Evolutionary conservation across 2,329 filamentous ascomycete genomes (phyloP).

Genomic region (Pyricularia sp.): DNA sequence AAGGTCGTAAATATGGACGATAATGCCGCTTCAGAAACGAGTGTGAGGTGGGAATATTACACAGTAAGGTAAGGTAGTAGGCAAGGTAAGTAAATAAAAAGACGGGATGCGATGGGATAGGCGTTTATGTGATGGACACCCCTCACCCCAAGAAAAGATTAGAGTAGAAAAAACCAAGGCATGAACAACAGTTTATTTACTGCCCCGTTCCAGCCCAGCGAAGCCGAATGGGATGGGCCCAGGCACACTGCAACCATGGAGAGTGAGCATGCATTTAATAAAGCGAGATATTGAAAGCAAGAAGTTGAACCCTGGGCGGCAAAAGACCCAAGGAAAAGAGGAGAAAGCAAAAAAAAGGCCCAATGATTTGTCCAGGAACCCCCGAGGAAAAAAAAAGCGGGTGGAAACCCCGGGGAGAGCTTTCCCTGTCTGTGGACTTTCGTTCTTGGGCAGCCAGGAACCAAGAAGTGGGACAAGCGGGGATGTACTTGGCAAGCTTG

Average conservation of each 20-base stretch:
- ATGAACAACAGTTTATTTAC: neutral
- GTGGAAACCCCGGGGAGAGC: neutral
- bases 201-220: neutral
- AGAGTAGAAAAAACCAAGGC: neutral
- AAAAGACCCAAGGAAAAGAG: neutral
- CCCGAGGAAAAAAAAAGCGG: neutral
- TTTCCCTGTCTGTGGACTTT: neutral
- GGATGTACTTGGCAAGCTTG: neutral
- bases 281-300: neutral
- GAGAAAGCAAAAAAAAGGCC: neutral
- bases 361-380: neutral
- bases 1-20: slow-evolving; percentile 7
- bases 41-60: neutral
- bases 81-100: neutral
- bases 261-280: neutral
- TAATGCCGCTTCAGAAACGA: slow-evolving; percentile 5
- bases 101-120: neutral
- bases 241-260: neutral
- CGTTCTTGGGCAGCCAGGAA: neutral
- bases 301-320: neutral
- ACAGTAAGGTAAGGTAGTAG: neutral
- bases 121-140: neutral
- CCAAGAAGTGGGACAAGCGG: neutral
- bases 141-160: neutral
- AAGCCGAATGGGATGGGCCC: neutral